A percentile compares a stretch with the other conserved stretches of the same genome.
These are phyloP conservation scores for Pestalotiopsis sp. DNA, from an alignment of 2,329 filamentous ascomycete genomes.

Conservation along the genomic window DNA sequence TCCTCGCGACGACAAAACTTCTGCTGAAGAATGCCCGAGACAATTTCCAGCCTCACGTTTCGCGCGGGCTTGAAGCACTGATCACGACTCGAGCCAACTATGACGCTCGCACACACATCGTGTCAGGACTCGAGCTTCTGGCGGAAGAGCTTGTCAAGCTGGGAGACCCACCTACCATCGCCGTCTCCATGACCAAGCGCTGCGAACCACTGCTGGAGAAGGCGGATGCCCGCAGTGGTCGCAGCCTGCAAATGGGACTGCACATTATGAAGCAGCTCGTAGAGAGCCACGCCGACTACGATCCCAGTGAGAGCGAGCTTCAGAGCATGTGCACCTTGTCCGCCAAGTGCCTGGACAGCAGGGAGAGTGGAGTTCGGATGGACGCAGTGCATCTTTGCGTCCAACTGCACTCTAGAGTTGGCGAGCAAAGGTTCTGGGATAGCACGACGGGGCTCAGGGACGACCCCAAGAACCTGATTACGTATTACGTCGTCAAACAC, in stretches of 20 bases:
- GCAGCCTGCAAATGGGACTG: constrained; percentile 64
- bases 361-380: constrained; percentile 68
- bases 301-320: constrained; percentile 56
- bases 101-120: constrained; percentile 71
- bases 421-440: constrained; percentile 68
- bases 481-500: constrained; percentile 78
- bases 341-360: constrained; percentile 60
- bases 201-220: constrained; percentile 46
- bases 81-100: constrained; percentile 67
- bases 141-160: constrained; percentile 72
- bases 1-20: constrained; percentile 73
- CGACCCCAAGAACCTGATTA: constrained; percentile 76
- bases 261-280: constrained; percentile 65
- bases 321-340: constrained; percentile 53
- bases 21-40: constrained; percentile 70
- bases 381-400: constrained; percentile 82
- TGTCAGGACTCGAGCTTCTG: constrained; percentile 73
- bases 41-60: constrained; percentile 69
- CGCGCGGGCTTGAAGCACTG: constrained; percentile 68
- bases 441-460: constrained; percentile 67
- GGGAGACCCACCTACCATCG: constrained; percentile 65
- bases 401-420: constrained; percentile 66
- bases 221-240: constrained; percentile 46
- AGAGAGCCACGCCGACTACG: constrained; percentile 48
- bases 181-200: constrained; percentile 53